Conservation (phyloP, 1,139 yeast species). For the Protomyces gravidus region DNA sequence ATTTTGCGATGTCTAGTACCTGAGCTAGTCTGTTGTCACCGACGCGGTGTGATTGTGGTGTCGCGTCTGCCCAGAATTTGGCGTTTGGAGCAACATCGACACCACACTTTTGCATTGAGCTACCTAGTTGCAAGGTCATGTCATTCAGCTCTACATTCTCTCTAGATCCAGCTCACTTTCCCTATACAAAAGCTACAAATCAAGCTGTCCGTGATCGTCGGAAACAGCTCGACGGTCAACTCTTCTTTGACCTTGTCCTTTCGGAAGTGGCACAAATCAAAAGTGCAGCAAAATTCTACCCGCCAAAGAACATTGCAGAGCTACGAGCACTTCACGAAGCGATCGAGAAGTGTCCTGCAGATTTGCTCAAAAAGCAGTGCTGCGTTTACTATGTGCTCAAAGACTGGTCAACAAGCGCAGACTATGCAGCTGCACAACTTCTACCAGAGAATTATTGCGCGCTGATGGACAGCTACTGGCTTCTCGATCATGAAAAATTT, state of each 20-base stretch:
- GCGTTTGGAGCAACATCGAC: no score
- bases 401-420: conserved; percentile 11
- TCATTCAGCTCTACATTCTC: conserved; percentile 14
- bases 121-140: neutral
- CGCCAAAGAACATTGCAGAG: conserved; percentile 12
- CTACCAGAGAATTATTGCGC: conserved; percentile 21
- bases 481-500: conserved; percentile 4
- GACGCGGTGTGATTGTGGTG: no score
- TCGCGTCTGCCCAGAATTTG: no score
- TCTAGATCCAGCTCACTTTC: conserved; percentile 21
- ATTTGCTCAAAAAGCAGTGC: conserved; percentile 26
- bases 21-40: no score
- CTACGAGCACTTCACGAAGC: conserved; percentile 19
- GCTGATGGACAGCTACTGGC: conserved; percentile 25
- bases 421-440: conserved; percentile 6
- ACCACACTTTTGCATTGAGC: no score
- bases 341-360: conserved; percentile 20
- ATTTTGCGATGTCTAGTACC: no score
- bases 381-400: conserved; percentile 20
- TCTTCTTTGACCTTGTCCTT: conserved; percentile 21
- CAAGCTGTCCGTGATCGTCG: conserved; percentile 6
- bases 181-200: conserved; percentile 7
- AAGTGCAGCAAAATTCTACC: conserved; percentile 1
- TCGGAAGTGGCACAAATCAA: conserved; percentile 19
- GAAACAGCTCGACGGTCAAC: conserved; percentile 4